Percentiles rank a stretch among this genome's conserved stretches.
Conservation (phyloP, 345 rosid genomes). For the Linum usitatissimum region DNA sequence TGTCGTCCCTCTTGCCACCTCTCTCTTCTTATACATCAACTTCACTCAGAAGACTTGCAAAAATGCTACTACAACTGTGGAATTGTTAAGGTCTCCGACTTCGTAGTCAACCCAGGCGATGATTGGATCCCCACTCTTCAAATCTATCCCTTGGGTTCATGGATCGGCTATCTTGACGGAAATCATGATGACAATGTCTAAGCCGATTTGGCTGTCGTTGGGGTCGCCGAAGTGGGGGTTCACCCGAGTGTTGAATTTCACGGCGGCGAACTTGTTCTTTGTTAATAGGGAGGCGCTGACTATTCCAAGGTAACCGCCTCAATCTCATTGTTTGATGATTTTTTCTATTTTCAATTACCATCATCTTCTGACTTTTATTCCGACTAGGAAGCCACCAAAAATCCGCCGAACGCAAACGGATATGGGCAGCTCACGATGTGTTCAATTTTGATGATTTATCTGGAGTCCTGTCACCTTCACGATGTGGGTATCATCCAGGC, state of each 20-base stretch:
- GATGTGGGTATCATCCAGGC: too few species aligned
- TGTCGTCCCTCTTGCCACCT: too few species aligned
- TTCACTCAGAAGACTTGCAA: conserved; percentile 58
- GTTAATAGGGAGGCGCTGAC: conserved; percentile 61
- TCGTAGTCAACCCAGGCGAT: conserved; percentile 86
- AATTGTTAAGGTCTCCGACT: conserved; percentile 27
- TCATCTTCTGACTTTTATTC: too few species aligned
- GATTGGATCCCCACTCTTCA: conserved; percentile 64
- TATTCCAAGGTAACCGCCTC: conserved; percentile 73
- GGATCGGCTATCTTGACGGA: conserved; percentile 65
- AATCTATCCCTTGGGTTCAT: conserved; percentile 33
- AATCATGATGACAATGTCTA: conserved; percentile 58
- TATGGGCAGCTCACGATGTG: too few species aligned
- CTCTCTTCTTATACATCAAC: too few species aligned
- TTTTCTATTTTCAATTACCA: too few species aligned
- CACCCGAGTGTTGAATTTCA: conserved; percentile 69
- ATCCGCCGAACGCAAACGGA: too few species aligned
- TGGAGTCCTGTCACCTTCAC: too few species aligned
- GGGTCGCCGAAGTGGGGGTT: conserved; percentile 62
- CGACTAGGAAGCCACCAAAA: too few species aligned
- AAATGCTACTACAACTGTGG: neutral
- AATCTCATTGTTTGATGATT: too few species aligned
- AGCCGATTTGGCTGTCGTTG: conserved; percentile 54
- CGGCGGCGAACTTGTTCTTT: conserved; percentile 68
- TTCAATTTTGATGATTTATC: too few species aligned